Percentiles rank a stretch among this genome's conserved stretches.
Evolutionary conservation across 2,329 filamentous ascomycete species (phyloP).

Genomic region (Aureobasidium sp.): DNA sequence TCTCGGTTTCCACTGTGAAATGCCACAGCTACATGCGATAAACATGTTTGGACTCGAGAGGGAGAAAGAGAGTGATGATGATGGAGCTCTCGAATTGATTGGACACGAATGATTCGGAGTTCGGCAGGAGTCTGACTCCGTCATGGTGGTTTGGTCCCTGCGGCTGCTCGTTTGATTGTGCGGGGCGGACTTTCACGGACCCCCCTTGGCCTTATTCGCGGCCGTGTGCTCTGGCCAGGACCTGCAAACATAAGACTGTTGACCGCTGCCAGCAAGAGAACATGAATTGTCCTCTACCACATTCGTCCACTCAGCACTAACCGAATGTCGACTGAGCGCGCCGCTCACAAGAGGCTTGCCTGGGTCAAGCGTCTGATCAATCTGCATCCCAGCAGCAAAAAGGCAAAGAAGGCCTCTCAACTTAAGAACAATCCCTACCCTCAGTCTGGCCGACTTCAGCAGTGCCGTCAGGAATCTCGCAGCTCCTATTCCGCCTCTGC

Average conservation of each 20-base stretch:
- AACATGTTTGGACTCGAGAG: no score
- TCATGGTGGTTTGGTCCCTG: conserved; percentile 9
- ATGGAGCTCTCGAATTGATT: no score
- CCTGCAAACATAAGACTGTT: background rate
- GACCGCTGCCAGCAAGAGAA: no score
- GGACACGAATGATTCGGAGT: background rate
- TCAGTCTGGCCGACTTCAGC: conserved; percentile 69
- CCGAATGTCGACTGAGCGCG: conserved; percentile 62
- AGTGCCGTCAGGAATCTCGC: conserved; percentile 55
- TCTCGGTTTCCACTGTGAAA: no score
- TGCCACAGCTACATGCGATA: no score
- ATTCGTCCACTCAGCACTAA: conserved; percentile 2
- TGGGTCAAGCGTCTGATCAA: conserved; percentile 96
- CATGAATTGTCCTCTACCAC: no score
- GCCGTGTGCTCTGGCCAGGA: background rate
- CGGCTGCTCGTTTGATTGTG: background rate
- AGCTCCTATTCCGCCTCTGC: conserved; percentile 3
- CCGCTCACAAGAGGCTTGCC: conserved; percentile 81
- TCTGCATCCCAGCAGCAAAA: conserved; percentile 61
- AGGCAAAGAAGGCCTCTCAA: conserved; percentile 30
- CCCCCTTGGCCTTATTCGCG: no score
- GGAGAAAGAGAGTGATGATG: no score
- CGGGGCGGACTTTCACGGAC: background rate
- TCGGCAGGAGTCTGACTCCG: background rate
- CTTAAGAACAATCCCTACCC: conserved; percentile 87